A percentile compares a stretch with the other conserved stretches of the same genome.
These are phyloP conservation scores for Fusarium staphyleae DNA, from an alignment of 2,329 filamentous ascomycete genomes.

Conservation along the genomic window DNA sequence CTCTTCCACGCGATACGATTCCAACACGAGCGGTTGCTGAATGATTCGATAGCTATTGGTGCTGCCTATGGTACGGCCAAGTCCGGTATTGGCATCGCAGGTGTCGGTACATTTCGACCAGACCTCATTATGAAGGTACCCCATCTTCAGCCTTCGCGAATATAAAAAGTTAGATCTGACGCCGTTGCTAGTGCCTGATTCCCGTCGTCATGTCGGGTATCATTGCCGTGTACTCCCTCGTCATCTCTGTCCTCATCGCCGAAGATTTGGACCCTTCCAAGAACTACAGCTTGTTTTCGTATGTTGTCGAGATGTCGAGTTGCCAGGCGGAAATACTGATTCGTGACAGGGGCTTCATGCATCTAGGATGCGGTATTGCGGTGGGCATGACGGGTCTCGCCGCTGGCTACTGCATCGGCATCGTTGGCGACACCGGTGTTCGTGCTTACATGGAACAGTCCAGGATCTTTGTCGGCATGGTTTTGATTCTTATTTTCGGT, in stretches of 20 bases:
- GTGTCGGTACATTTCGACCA: constrained; percentile 83
- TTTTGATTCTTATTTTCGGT: constrained; percentile 96
- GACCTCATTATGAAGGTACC: constrained; percentile 92
- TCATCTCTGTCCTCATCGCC: constrained; percentile 94
- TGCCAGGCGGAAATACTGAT: constrained; percentile 27
- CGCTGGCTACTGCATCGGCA: constrained; percentile 94
- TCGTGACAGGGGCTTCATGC: constrained; percentile 79
- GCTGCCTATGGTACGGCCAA: constrained; percentile 89
- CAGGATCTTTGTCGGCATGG: constrained; percentile 97
- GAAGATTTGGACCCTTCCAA: constrained; percentile 79
- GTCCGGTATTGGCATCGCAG: constrained; percentile 86
- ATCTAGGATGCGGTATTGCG: constrained; percentile 87
- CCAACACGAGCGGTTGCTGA: constrained; percentile 36
- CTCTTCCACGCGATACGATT: constrained; percentile 20
- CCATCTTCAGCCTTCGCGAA: neutral
- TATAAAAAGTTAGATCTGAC: constrained; percentile 21
- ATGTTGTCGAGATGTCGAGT: constrained; percentile 45
- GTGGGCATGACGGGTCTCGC: constrained; percentile 93
- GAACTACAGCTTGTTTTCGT: constrained; percentile 86
- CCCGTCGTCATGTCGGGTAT: constrained; percentile 99
- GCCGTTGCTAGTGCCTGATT: constrained; percentile 71
- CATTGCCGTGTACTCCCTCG: constrained; percentile 95
- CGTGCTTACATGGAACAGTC: constrained; percentile 96
- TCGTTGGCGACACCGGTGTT: constrained; percentile 93
- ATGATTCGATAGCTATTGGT: constrained; percentile 62